Percentiles rank a stretch among this genome's conserved stretches.
Evolutionary conservation across 2,329 filamentous ascomycete genomes (phyloP).

Genomic region (Leptographium lundbergii): DNA sequence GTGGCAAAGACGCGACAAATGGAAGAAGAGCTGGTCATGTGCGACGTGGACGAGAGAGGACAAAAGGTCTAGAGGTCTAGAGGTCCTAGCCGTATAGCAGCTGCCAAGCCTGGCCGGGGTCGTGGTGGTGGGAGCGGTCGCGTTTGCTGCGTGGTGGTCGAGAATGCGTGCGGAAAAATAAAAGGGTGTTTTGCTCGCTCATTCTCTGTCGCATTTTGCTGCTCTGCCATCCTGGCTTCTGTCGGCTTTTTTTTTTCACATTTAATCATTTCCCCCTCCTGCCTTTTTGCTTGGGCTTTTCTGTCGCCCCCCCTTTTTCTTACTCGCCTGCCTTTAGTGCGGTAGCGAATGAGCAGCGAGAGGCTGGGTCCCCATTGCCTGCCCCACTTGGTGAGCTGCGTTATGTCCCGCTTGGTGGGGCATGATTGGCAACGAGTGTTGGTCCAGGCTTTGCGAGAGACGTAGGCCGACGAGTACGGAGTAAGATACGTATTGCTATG

Average conservation of each 20-base stretch:
- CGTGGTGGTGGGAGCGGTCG: neutral
- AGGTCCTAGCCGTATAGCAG: no score
- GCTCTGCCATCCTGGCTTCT: neutral
- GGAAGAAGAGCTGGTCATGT: neutral
- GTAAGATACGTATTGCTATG: no score
- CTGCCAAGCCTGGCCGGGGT: neutral
- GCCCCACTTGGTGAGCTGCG: neutral
- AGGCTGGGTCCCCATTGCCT: neutral
- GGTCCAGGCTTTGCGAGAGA: no score
- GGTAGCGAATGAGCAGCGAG: neutral
- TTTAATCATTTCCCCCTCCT: neutral
- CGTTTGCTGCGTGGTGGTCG: neutral
- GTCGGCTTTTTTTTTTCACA: neutral
- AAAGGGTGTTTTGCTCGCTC: slow-evolving; percentile 1
- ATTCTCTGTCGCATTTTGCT: slow-evolving; percentile 23
- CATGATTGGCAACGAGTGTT: neutral
- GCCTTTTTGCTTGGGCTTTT: neutral
- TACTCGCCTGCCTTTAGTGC: neutral
- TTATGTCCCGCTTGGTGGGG: neutral
- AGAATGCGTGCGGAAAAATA: neutral
- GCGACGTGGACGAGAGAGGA: no score
- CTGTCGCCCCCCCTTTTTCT: neutral
- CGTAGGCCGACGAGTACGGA: no score
- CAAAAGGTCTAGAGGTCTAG: no score
- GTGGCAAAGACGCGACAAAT: neutral